Evolutionary conservation across 768 basidiomycete species (phyloP), one percentile per base, ranked within the genome.

Genomic region (Russula emetica): DNA sequence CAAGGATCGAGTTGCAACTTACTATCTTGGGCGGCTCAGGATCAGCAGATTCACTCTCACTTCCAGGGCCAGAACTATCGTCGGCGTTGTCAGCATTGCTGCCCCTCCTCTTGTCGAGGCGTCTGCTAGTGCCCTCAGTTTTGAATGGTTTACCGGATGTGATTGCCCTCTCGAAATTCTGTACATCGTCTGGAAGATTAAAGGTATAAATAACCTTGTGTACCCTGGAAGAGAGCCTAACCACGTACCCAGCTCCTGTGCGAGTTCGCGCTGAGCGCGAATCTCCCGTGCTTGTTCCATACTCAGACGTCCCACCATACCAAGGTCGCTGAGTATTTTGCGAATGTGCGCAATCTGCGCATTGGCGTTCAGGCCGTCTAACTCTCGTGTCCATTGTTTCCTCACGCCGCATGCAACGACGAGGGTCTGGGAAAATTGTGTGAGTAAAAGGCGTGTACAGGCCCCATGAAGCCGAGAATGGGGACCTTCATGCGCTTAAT

Each of bases 211-310:
- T 22, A 44, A 38, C 40, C 0, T 40, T 16, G 8, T 3, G 13
- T 30, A 13, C 30, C 26, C 36, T 3, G 10, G 24, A n/a, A 14
- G 20, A 3, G 26, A 36, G 1, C 5, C 6, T 8, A 55, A 61
- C 34, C 26, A 78, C 83, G 36, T 67, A 94, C 92, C 82, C 22
- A 94, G 79, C 71, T 94, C 92, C 63, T 90, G 78, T 26, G 83
- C 87, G 7, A 92, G 72, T 71, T 94, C 94, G 51, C 92, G 78
- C 70, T 83, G 83, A 72, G 78, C 83, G 64, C 81, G 87, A 69
- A 95, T 88, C 3, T 78, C 76, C 69, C 83, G 90, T 5, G 93
- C 94, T 74, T 94, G 88, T 58, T 91, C 92, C 70, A 92, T 69
- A 64, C 84, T 93, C 70, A 86, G 77, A 26, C 87, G 82, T 1